A percentile compares a stretch with the other conserved stretches of the same genome.
phyloP scores from a whole-genome alignment of 208 protist species.

The Acanthamoeba triangularis region DNA sequence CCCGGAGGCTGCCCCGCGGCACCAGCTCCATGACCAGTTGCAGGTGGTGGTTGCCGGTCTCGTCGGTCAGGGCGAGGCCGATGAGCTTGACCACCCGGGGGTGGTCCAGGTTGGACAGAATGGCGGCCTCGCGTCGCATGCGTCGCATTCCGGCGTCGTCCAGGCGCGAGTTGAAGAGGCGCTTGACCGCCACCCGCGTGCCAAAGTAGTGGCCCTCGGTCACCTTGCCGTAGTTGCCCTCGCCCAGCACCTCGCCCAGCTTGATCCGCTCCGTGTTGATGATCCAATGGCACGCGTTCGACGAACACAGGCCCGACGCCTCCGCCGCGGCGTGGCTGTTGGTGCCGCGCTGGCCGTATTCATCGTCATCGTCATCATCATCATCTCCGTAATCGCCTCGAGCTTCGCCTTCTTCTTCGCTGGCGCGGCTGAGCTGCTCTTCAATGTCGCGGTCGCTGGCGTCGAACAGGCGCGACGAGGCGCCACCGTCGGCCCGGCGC shows the following conservation, averaged over 20 bases:
- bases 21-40: too few relatives aligned
- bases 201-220: background rate
- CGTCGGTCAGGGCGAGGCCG: too few relatives aligned
- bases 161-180: background rate
- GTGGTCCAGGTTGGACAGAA: background rate
- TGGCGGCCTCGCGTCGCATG: background rate
- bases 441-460: too few relatives aligned
- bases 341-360: background rate
- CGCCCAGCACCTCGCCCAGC: background rate
- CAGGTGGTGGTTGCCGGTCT: too few relatives aligned
- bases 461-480: too few relatives aligned
- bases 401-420: too few relatives aligned
- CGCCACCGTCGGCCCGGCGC: too few relatives aligned
- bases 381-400: too few relatives aligned
- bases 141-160: background rate
- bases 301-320: background rate
- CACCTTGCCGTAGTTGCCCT: constrained; percentile 4
- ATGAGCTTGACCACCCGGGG: background rate
- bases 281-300: background rate
- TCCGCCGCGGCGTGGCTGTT: too few relatives aligned
- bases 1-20: too few relatives aligned
- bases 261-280: background rate
- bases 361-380: background rate
- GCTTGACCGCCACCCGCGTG: background rate
- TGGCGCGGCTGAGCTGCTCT: too few relatives aligned